Conservation (phyloP, 352 stramenopile species). For the Phytophthora pini region DNA sequence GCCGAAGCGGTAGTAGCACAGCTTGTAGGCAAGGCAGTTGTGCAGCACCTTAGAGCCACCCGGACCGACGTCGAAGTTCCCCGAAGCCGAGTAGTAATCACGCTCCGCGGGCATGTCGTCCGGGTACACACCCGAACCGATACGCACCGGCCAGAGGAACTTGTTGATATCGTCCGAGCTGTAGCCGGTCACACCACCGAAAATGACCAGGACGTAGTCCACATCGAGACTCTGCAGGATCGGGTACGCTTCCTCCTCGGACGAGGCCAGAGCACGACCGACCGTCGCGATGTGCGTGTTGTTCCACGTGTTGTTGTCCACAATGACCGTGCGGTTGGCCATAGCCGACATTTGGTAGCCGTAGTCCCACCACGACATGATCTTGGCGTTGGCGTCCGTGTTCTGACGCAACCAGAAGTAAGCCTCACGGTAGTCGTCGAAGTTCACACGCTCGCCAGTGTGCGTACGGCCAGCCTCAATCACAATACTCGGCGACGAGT, state of each 20-base stretch:
- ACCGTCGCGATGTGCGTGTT: conserved; percentile 96
- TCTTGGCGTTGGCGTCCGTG: conserved; percentile 87
- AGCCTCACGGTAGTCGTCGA: conserved; percentile 98
- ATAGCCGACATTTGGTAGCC: conserved; percentile 94
- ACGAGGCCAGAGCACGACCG: conserved; percentile 84
- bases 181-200: conserved; percentile 89
- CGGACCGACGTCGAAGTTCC: conserved; percentile 87
- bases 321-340: conserved; percentile 89
- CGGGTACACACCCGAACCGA: conserved; percentile 85
- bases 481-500: conserved; percentile 93
- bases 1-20: conserved; percentile 94
- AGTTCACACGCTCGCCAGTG: conserved; percentile 85
- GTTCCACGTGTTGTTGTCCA: conserved; percentile 98
- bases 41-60: conserved; percentile 86
- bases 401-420: conserved; percentile 93
- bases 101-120: conserved; percentile 88
- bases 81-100: conserved; percentile 87
- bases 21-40: conserved; percentile 94
- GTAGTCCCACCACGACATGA: conserved; percentile 94
- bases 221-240: conserved; percentile 93
- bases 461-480: conserved; percentile 83
- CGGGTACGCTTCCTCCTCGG: conserved; percentile 89
- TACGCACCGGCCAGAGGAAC: conserved; percentile 93
- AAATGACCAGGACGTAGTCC: conserved; percentile 94
- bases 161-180: conserved; percentile 94